A percentile compares a stretch with the other conserved stretches of the same genome.
Evolutionary conservation across 1,284 basidiomycete genomes (phyloP).

Genomic region (Cryptococcus sp.): DNA sequence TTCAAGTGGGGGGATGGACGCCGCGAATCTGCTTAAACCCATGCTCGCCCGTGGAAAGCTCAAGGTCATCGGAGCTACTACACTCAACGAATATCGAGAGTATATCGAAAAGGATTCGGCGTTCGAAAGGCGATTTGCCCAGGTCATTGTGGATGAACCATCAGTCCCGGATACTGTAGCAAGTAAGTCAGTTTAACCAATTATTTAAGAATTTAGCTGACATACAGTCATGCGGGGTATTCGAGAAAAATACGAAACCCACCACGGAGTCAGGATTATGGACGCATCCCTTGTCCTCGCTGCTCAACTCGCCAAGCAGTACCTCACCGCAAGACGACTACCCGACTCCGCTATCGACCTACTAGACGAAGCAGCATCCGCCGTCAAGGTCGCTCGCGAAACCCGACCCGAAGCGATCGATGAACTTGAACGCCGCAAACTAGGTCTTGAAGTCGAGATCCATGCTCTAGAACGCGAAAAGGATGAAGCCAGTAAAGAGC

Average conservation of each 20-base stretch:
- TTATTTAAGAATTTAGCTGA: neutral
- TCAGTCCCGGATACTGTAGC: conserved; percentile 84
- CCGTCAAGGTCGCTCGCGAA: conserved; percentile 85
- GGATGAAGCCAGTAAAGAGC: conserved; percentile 83
- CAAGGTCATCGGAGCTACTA: conserved; percentile 87
- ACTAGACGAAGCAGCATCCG: conserved; percentile 76
- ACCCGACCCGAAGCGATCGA: conserved; percentile 94
- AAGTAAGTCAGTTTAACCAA: conserved; percentile 44
- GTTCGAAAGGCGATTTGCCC: conserved; percentile 89
- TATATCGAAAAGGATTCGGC: conserved; percentile 95
- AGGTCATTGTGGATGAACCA: conserved; percentile 91
- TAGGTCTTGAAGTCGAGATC: conserved; percentile 92
- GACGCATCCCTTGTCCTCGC: conserved; percentile 88
- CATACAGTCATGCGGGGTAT: conserved; percentile 65
- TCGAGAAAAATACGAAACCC: conserved; percentile 67
- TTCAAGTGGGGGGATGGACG: conserved; percentile 50
- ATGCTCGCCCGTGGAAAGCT: conserved; percentile 86
- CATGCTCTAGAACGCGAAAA: conserved; percentile 93
- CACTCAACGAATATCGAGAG: conserved; percentile 87
- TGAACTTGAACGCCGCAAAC: conserved; percentile 83
- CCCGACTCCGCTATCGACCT: conserved; percentile 91
- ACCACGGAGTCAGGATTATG: conserved; percentile 85
- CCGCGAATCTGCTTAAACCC: conserved; percentile 83
- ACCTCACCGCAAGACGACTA: conserved; percentile 77
- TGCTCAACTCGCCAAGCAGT: conserved; percentile 89